These are phyloP conservation scores for Raddia distichophylla DNA, from an alignment of 176 grass and related monocot species.

Conservation along the genomic window DNA sequence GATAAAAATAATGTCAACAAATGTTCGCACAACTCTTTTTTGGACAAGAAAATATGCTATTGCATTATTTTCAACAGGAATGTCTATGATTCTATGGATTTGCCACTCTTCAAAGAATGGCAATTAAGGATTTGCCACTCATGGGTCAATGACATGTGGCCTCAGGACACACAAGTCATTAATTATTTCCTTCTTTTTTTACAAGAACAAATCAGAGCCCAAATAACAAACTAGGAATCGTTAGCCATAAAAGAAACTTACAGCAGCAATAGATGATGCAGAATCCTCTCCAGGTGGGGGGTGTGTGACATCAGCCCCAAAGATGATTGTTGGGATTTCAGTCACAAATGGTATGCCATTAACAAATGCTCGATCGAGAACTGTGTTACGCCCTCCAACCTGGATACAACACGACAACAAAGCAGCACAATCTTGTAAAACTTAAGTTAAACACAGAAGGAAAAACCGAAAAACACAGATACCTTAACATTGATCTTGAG, in stretches of 20 bases:
- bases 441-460: background rate
- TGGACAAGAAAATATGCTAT: background rate
- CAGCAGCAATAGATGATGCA: conserved; percentile 79
- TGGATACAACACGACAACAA: conserved; percentile 24
- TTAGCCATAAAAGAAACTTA: conserved; percentile 34
- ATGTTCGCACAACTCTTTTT: background rate
- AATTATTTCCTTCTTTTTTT: background rate
- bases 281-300: conserved; percentile 80
- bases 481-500: conserved; percentile 97
- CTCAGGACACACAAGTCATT: too few relatives aligned
- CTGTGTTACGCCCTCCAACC: conserved; percentile 78
- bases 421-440: background rate
- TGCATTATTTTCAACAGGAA: background rate
- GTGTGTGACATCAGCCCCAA: conserved; percentile 84
- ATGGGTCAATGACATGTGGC: too few relatives aligned
- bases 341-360: conserved; percentile 58
- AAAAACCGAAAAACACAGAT: background rate
- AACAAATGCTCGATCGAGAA: conserved; percentile 59
- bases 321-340: conserved; percentile 72
- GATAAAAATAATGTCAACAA: background rate
- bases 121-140: too few relatives aligned
- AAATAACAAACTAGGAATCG: background rate
- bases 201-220: background rate
- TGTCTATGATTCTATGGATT: background rate
- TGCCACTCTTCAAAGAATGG: too few relatives aligned